Evolutionary conservation across 192 early-diverging fungal species (phyloP).

Genomic region (Backusella tuberculispora): DNA sequence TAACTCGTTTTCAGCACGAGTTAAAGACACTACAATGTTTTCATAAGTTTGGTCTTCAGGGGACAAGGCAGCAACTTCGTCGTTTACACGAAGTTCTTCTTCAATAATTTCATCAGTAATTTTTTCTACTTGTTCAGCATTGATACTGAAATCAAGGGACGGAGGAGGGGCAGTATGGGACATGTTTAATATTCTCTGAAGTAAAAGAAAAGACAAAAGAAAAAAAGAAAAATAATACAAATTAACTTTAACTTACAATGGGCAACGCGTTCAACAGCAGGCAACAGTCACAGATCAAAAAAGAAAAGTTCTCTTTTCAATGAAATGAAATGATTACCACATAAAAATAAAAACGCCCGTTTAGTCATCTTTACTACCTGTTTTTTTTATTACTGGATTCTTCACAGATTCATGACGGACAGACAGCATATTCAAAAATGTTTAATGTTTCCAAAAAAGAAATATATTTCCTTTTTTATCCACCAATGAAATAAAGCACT

Average conservation of each 20-base stretch:
- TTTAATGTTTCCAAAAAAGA: no score
- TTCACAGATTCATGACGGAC: no score
- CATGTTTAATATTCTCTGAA: conserved; percentile 10
- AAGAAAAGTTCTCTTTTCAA: not conserved
- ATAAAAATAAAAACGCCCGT: no score
- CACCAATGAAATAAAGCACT: no score
- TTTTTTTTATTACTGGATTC: no score
- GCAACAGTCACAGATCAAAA: conserved; percentile 12
- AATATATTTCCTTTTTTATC: no score
- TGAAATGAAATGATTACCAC: no score
- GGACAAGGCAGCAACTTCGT: conserved; percentile 38
- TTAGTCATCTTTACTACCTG: no score
- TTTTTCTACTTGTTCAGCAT: conserved; percentile 27
- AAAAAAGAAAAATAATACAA: not conserved
- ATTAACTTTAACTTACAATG: not conserved
- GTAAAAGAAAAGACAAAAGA: conserved; percentile 17
- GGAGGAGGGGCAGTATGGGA: conserved; percentile 30
- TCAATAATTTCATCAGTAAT: conserved; percentile 29
- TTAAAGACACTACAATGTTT: conserved; percentile 43
- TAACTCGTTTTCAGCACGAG: conserved; percentile 36
- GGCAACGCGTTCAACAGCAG: not conserved
- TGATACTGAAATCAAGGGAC: conserved; percentile 35
- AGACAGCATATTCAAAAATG: no score
- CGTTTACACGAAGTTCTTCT: conserved; percentile 33
- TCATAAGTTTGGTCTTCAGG: conserved; percentile 45